phyloP scores from a whole-genome alignment of 208 protist genomes.

The Strigomonas culicis region DNA sequence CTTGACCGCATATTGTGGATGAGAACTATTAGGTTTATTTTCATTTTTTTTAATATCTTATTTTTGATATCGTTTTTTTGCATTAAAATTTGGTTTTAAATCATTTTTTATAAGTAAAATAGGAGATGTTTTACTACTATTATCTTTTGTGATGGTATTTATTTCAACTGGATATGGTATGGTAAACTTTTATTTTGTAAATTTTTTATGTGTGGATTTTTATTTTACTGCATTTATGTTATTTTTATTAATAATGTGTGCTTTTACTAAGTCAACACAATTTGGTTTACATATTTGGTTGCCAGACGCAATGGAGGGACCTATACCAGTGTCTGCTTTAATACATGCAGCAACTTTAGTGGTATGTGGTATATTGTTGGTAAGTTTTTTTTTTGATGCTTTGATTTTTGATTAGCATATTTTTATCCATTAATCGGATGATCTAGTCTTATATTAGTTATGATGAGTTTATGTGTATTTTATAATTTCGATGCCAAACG shows the following conservation, averaged over 20 bases:
- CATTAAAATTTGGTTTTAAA: constrained; percentile 80
- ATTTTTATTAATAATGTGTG: constrained; percentile 62
- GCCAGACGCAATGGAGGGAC: constrained; percentile 80
- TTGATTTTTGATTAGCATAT: constrained; percentile 86
- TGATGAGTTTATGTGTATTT: constrained; percentile 72
- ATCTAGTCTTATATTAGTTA: constrained; percentile 72
- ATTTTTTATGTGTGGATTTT: constrained; percentile 79
- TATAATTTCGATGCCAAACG: constrained; percentile 87
- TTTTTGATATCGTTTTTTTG: constrained; percentile 84
- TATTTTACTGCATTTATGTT: constrained; percentile 48
- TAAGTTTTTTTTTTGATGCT: constrained; percentile 73
- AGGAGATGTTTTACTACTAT: constrained; percentile 67
- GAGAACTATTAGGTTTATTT: constrained; percentile 80
- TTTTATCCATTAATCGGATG: constrained; percentile 77
- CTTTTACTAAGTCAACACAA: constrained; percentile 78
- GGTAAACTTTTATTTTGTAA: constrained; percentile 62
- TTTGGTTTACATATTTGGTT: constrained; percentile 80
- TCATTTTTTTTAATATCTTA: constrained; percentile 87
- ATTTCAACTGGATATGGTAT: constrained; percentile 50
- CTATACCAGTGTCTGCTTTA: constrained; percentile 76
- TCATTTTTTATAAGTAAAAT: constrained; percentile 87
- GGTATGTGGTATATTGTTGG: constrained; percentile 75
- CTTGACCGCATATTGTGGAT: constrained; percentile 82
- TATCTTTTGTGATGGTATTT: constrained; percentile 51
- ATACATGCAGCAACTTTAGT: constrained; percentile 78